A percentile compares a stretch with the other conserved stretches of the same genome.
Conservation (phyloP, 371 early-diverging fungal species). For the Thermomucor indicae-seudaticae region DNA sequence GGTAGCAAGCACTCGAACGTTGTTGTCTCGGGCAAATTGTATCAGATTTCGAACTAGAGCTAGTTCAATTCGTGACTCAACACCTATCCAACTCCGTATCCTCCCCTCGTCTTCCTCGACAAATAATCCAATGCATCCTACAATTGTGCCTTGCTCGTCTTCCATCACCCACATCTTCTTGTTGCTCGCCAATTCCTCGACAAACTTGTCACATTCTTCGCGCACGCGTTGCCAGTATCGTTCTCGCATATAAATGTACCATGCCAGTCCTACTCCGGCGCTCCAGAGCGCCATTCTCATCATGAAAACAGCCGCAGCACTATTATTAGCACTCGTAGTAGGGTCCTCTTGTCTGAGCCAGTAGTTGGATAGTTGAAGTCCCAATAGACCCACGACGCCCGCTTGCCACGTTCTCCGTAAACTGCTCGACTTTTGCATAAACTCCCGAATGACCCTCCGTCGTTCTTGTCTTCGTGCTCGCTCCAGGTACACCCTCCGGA, state of each 20-base stretch:
- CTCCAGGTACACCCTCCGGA: constrained; percentile 4
- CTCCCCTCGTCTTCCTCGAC: constrained; percentile 30
- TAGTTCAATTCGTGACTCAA: constrained; percentile 19
- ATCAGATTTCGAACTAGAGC: constrained; percentile 33
- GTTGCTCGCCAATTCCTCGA: constrained; percentile 10
- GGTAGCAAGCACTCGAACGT: constrained; percentile 35
- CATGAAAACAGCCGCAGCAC: constrained; percentile 2
- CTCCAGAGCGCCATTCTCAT: constrained; percentile 27
- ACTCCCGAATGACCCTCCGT: neutral
- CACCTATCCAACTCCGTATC: constrained; percentile 30
- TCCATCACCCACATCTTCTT: constrained; percentile 37
- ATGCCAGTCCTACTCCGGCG: constrained; percentile 24
- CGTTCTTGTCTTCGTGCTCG: constrained; percentile 2
- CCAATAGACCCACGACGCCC: constrained; percentile 27
- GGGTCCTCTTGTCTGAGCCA: neutral
- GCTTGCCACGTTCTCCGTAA: constrained; percentile 30
- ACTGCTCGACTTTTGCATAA: constrained; percentile 6
- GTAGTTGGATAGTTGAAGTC: no score
- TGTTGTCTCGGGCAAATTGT: constrained; percentile 33
- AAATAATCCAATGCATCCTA: constrained; percentile 25
- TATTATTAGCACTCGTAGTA: neutral
- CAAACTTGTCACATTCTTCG: constrained; percentile 2
- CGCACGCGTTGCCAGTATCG: constrained; percentile 6
- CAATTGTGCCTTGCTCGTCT: constrained; percentile 5
- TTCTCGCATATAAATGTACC: constrained; percentile 19